phyloP scores from a whole-genome alignment of 345 rosid genomes.

The Lumnitzera littorea region DNA sequence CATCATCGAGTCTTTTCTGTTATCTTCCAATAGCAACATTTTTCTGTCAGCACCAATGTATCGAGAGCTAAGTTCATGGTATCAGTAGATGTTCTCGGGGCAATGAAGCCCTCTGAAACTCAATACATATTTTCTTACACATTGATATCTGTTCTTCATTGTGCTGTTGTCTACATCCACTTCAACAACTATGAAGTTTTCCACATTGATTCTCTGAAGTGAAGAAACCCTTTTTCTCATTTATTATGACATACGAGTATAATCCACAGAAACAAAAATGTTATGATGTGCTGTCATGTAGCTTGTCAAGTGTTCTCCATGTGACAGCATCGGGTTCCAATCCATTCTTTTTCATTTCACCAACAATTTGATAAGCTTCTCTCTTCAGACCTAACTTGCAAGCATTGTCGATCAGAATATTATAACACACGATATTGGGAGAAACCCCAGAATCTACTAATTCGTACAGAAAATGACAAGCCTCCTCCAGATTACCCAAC shows the following conservation, averaged over 20 bases:
- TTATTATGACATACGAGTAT: background rate
- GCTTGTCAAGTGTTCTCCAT: conserved; percentile 74
- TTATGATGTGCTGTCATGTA: conserved; percentile 28
- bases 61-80: too few species aligned
- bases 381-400: conserved; percentile 58
- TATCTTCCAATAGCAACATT: too few species aligned
- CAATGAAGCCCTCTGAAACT: too few species aligned
- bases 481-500: conserved; percentile 42
- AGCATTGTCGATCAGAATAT: conserved; percentile 62
- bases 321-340: conserved; percentile 74
- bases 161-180: too few species aligned
- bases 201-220: too few species aligned
- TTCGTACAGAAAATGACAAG: conserved; percentile 74
- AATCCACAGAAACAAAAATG: conserved; percentile 6
- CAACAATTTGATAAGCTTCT: conserved; percentile 73
- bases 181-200: too few species aligned
- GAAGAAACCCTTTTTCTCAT: too few species aligned
- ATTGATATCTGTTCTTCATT: too few species aligned
- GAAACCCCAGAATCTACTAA: conserved; percentile 56
- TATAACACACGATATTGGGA: conserved; percentile 66
- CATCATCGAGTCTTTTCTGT: too few species aligned
- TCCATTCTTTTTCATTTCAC: conserved; percentile 71
- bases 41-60: too few species aligned
- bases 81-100: too few species aligned
- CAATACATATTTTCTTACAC: too few species aligned